A percentile compares a stretch with the other conserved stretches of the same genome.
phyloP scores from a whole-genome alignment of 768 basidiomycete genomes.

The Mycena alexandri region DNA sequence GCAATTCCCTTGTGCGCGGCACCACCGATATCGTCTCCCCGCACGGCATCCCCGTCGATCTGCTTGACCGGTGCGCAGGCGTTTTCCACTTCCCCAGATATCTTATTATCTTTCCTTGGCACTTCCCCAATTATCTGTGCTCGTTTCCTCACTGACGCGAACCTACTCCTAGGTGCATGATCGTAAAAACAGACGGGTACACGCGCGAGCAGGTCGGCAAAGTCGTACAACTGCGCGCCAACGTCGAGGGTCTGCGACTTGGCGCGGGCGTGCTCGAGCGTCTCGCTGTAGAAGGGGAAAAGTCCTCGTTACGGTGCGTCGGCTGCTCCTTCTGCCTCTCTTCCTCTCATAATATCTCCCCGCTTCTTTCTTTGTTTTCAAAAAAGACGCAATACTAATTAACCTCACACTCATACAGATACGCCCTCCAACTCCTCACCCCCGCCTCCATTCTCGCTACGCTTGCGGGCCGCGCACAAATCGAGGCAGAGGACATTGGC shows the following conservation, averaged over 20 bases:
- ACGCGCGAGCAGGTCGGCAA: conserved; percentile 44
- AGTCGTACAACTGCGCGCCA: conserved; percentile 68
- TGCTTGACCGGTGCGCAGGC: conserved; percentile 85
- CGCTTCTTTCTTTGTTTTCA: too few relatives aligned
- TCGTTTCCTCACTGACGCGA: too few relatives aligned
- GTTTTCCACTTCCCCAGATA: background rate
- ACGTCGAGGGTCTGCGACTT: conserved; percentile 82
- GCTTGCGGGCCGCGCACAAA: conserved; percentile 82
- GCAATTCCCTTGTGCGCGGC: conserved; percentile 91
- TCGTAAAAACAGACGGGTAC: conserved; percentile 92
- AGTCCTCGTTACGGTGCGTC: conserved; percentile 24
- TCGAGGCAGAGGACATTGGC: conserved; percentile 88
- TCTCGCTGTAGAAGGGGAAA: conserved; percentile 41
- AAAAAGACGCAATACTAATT: too few relatives aligned
- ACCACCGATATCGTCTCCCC: conserved; percentile 93
- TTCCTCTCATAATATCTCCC: too few relatives aligned
- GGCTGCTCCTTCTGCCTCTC: too few relatives aligned
- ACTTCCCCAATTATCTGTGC: too few relatives aligned
- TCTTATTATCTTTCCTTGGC: too few relatives aligned
- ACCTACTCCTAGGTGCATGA: too few relatives aligned
- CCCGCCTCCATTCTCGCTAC: conserved; percentile 85
- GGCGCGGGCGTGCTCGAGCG: conserved; percentile 52
- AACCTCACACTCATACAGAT: conserved; percentile 43
- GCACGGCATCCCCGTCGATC: conserved; percentile 94
- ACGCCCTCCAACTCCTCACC: conserved; percentile 27